These are phyloP conservation scores for Aspergillus novoparasiticus DNA, from an alignment of 2,329 filamentous ascomycete species.

Conservation along the genomic window DNA sequence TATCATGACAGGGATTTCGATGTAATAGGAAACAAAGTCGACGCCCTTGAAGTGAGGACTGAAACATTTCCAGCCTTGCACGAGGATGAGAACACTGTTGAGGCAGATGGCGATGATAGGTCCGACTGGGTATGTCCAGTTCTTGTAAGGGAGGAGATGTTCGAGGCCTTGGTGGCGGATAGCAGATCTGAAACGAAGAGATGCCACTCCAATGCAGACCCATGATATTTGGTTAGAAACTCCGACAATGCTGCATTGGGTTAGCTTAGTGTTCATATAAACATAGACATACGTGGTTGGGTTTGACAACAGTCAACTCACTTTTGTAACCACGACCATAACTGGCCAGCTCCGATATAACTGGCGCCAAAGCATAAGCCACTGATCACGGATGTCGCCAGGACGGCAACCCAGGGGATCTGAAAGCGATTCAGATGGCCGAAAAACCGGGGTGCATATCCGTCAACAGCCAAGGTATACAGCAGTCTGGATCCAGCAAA, in stretches of 20 bases:
- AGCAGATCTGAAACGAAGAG: constrained; percentile 64
- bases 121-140: constrained; percentile 67
- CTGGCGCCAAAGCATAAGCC: constrained; percentile 66
- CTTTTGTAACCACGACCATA: constrained; percentile 70
- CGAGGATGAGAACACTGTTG: constrained; percentile 62
- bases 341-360: constrained; percentile 65
- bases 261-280: constrained; percentile 5
- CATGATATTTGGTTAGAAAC: constrained; percentile 70
- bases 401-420: constrained; percentile 58
- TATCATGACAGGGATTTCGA: constrained; percentile 64
- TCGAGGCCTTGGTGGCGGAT: constrained; percentile 61
- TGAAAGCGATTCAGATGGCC: constrained; percentile 52
- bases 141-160: constrained; percentile 64
- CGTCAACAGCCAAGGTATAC: constrained; percentile 58
- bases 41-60: constrained; percentile 60
- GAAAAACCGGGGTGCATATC: constrained; percentile 61
- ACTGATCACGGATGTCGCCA: constrained; percentile 57
- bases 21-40: constrained; percentile 65
- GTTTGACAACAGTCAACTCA: constrained; percentile 30
- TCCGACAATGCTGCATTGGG: constrained; percentile 56
- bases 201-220: constrained; percentile 64
- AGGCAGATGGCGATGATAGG: constrained; percentile 60
- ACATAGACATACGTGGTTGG: neutral
- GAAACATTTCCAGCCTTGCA: constrained; percentile 65
- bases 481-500: constrained; percentile 60